Conservation (phyloP, 2,329 filamentous ascomycete species). For the Colletotrichum magnum region DNA sequence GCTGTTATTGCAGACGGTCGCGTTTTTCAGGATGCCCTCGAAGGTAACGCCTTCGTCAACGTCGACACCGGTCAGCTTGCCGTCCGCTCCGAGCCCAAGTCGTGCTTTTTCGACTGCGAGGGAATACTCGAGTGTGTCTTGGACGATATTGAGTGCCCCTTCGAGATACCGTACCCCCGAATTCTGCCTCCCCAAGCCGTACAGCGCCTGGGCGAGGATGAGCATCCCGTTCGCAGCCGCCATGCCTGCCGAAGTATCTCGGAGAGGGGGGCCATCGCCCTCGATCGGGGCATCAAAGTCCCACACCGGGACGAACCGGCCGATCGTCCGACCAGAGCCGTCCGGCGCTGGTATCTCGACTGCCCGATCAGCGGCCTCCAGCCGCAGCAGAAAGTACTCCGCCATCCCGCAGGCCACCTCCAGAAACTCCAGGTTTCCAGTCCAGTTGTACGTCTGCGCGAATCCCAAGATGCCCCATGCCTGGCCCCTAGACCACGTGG, state of each 20-base stretch:
- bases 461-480: conserved; percentile 65
- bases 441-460: conserved; percentile 63
- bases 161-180: conserved; percentile 18
- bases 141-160: neutral
- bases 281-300: conserved; percentile 64
- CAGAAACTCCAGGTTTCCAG: conserved; percentile 57
- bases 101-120: neutral
- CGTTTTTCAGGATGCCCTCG: neutral
- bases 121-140: neutral
- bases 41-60: neutral
- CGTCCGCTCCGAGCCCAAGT: neutral
- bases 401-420: conserved; percentile 59
- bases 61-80: neutral
- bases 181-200: conserved; percentile 13
- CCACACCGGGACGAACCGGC: conserved; percentile 51
- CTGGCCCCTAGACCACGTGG: conserved; percentile 65
- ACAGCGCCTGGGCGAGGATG: conserved; percentile 43
- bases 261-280: conserved; percentile 44
- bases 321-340: conserved; percentile 7
- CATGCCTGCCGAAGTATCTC: conserved; percentile 51
- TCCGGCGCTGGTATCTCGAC: conserved; percentile 42
- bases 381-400: conserved; percentile 61
- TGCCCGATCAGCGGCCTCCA: conserved; percentile 47
- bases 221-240: conserved; percentile 50
- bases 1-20: neutral